A percentile compares a stretch with the other conserved stretches of the same genome.
Evolutionary conservation across 805 yeast genomes (phyloP).

Genomic region (Kuraishia ogatae): DNA sequence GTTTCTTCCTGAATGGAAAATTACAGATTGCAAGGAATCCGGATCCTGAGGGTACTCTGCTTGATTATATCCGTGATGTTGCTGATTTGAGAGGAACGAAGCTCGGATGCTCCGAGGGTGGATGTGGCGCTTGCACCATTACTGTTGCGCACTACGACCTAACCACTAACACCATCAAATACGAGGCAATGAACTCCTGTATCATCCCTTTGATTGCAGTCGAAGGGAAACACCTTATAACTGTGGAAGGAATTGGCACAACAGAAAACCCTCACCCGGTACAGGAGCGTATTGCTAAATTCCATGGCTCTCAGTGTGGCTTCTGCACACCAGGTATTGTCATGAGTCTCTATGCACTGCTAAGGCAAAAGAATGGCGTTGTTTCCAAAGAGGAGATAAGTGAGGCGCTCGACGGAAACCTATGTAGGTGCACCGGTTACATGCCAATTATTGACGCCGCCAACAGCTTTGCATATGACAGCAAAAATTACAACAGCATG

Average conservation of each 20-base stretch:
- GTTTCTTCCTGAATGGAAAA: slow-evolving; percentile 32
- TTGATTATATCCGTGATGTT: slow-evolving; percentile 30
- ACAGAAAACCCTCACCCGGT: slow-evolving; percentile 33
- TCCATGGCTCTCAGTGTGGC: slow-evolving; percentile 44
- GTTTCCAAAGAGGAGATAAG: slow-evolving; percentile 28
- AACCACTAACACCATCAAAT: slow-evolving; percentile 16
- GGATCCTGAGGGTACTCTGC: slow-evolving; percentile 32
- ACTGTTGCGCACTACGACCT: slow-evolving; percentile 27
- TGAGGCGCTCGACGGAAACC: slow-evolving; percentile 38
- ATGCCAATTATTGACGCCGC: slow-evolving; percentile 42
- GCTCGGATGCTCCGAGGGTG: slow-evolving; percentile 42
- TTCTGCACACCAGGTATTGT: slow-evolving; percentile 44
- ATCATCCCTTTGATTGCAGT: slow-evolving; percentile 35
- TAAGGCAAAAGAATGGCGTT: slow-evolving; percentile 27
- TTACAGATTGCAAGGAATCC: slow-evolving; percentile 26
- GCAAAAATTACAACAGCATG: slow-evolving; percentile 19
- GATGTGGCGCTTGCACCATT: slow-evolving; percentile 43
- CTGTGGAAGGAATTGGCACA: slow-evolving; percentile 39
- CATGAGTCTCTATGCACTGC: slow-evolving; percentile 34
- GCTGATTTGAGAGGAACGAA: slow-evolving; percentile 34
- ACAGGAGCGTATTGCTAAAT: slow-evolving; percentile 39
- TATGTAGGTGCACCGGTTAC: slow-evolving; percentile 42
- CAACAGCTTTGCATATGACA: slow-evolving; percentile 28
- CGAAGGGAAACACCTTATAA: slow-evolving; percentile 37
- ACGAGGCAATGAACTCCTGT: slow-evolving; percentile 36